Base-by-base conservation (phyloP, 495 filamentous ascomycete species). In the Neurospora pannonica region DNA sequence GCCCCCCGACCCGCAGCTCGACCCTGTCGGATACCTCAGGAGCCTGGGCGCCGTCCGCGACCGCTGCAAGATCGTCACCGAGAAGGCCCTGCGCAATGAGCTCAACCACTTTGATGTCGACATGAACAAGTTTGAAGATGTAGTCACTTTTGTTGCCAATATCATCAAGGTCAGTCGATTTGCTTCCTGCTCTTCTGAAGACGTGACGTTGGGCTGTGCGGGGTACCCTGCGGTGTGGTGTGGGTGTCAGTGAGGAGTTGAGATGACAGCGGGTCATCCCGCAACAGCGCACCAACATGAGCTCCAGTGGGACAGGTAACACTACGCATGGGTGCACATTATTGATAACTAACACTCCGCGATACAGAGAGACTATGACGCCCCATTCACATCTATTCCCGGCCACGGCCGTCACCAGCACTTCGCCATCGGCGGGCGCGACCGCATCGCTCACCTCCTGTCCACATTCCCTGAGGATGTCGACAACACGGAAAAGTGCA, bases 61-160 rank as follows among this genome's bases (percentile, higher is more conserved):
- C 78, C 86, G 95, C 73, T 91, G 87, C 78, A 87, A 83, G 74
- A 81, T 94, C 72, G 87, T 98, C 42, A 86, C 92, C 71, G 86
- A 91, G 73, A 94, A 92, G 82, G 96, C 96, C 4, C 89, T 92
- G 81, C 84, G 84, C 71, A 94, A 98, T 76, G 85, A 92, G 74
- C 87, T 99, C 72, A 88, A 88, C 74, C 96, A 98, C 83, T 99
- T 99, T 80, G 91, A 92, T 73, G 95, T 98, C 13, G 95, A 99
- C 79, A 89, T 95, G 87, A 82, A 82, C 83, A 97, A 97, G 81
- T 97, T 98, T 79, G 81, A 87, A 39, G 94, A 95, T 73, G 95
- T 95, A 1, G 94, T 94, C 4, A 89, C 87, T n/a, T 99, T 97
- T 80, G 92, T 99, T 10, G 92, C 97, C 37, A 93, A 93, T 21